A percentile compares a stretch with the other conserved stretches of the same genome.
phyloP scores from a whole-genome alignment of 495 filamentous ascomycete genomes.

The Ascobolus immersus region DNA sequence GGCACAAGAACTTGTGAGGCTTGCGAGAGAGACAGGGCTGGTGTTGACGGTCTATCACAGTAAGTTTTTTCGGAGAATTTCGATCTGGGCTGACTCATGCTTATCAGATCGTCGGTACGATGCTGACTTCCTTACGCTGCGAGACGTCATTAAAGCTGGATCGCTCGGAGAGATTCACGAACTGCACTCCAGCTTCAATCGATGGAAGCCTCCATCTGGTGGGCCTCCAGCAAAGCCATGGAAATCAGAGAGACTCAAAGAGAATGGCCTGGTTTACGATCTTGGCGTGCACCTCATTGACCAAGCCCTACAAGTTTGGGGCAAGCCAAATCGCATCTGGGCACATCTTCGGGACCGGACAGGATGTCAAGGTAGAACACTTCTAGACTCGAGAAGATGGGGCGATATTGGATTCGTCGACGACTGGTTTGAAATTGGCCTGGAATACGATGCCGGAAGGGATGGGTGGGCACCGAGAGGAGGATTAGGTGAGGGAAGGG shows the following conservation, averaged over 20 bases:
- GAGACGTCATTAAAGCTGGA: slow-evolving; percentile 29
- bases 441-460: no score
- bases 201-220: slow-evolving; percentile 32
- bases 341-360: no score
- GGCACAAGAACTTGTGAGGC: slow-evolving; percentile 38
- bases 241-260: slow-evolving; percentile 40
- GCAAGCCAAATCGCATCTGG: no score
- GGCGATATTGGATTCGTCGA: no score
- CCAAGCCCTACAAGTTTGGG: no score
- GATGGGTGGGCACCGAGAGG: no score
- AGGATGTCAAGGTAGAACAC: no score
- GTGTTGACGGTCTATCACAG: slow-evolving; percentile 65
- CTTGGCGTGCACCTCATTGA: slow-evolving; percentile 66
- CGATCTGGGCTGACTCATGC: slow-evolving; percentile 4
- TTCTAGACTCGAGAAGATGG: no score
- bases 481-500: no score
- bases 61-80: slow-evolving; percentile 12
- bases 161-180: slow-evolving; percentile 46
- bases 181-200: slow-evolving; percentile 67
- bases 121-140: slow-evolving; percentile 57
- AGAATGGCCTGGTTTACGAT: slow-evolving; percentile 53
- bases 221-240: slow-evolving; percentile 27
- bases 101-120: slow-evolving; percentile 49
- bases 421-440: no score
- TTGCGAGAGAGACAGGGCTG: slow-evolving; percentile 35